Percentiles rank a stretch among this genome's conserved stretches.
Evolutionary conservation across 169 alveolate species (phyloP).

Genomic region (Babesia ovis): DNA sequence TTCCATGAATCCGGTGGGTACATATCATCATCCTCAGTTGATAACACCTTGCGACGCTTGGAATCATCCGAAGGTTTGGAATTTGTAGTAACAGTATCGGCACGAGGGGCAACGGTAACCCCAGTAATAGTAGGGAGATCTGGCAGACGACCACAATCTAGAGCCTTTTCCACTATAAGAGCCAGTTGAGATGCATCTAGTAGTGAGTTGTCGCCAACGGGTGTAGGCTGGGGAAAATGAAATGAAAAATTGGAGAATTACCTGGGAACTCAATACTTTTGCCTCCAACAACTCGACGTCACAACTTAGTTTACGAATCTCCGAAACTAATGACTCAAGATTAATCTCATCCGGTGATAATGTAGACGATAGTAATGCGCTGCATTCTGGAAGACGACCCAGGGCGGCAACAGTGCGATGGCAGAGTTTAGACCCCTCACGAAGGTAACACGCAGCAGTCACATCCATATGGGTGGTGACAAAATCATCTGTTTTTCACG

Average conservation of each 20-base stretch:
- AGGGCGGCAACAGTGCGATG: constrained; percentile 20
- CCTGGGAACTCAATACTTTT: background rate
- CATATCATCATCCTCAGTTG: background rate
- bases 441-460: background rate
- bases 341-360: background rate
- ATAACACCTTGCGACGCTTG: constrained; percentile 28
- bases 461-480: constrained; percentile 38
- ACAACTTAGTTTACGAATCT: background rate
- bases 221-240: background rate
- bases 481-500: constrained; percentile 6
- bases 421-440: constrained; percentile 29
- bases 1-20: background rate
- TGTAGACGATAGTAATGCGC: constrained; percentile 16
- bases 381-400: constrained; percentile 21
- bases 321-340: background rate
- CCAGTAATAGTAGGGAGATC: background rate
- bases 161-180: background rate
- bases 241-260: background rate
- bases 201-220: background rate
- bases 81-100: background rate
- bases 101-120: background rate
- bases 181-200: background rate
- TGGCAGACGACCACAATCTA: constrained; percentile 1
- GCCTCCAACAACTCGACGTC: constrained; percentile 5
- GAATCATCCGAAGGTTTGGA: background rate